Conservation (phyloP, 2,329 filamentous ascomycete genomes). For the Blastomyces percursus region DNA sequence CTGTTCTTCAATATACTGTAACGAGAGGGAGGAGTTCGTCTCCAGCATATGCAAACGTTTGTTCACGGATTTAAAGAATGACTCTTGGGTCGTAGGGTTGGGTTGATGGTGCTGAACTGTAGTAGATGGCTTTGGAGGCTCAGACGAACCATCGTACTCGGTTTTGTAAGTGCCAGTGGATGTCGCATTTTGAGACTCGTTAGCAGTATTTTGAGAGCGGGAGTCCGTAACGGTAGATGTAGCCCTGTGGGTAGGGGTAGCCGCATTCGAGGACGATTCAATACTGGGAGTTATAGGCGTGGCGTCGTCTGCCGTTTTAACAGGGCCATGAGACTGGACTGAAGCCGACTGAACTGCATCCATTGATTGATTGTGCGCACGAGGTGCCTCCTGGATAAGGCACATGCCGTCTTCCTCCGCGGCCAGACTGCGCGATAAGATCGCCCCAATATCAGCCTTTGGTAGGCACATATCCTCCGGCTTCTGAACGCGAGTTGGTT, state of each 20-base stretch:
- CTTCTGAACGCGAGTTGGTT: constrained; percentile 3
- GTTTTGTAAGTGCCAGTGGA: neutral
- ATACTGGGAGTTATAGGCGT: neutral
- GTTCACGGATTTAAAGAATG: constrained; percentile 92
- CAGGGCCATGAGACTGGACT: neutral
- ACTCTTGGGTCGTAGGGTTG: constrained; percentile 83
- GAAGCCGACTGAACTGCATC: neutral
- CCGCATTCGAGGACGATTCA: constrained; percentile 2
- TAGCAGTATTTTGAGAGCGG: constrained; percentile 14
- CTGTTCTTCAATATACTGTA: constrained; percentile 95
- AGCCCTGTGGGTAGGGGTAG: neutral
- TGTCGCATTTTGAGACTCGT: constrained; percentile 19
- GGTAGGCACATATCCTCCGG: neutral
- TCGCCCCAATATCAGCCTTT: neutral
- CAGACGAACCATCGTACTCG: constrained; percentile 7
- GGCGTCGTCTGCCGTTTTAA: neutral
- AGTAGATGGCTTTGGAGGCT: constrained; percentile 28
- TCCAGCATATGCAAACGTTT: constrained; percentile 88
- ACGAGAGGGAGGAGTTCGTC: constrained; percentile 78
- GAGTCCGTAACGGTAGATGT: neutral
- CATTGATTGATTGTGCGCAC: neutral
- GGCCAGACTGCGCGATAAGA: neutral
- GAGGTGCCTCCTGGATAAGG: neutral
- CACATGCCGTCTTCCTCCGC: neutral
- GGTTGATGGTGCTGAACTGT: constrained; percentile 41